Base-by-base conservation (phyloP, 768 basidiomycete genomes). In the Leccinum truebloodii region DNA sequence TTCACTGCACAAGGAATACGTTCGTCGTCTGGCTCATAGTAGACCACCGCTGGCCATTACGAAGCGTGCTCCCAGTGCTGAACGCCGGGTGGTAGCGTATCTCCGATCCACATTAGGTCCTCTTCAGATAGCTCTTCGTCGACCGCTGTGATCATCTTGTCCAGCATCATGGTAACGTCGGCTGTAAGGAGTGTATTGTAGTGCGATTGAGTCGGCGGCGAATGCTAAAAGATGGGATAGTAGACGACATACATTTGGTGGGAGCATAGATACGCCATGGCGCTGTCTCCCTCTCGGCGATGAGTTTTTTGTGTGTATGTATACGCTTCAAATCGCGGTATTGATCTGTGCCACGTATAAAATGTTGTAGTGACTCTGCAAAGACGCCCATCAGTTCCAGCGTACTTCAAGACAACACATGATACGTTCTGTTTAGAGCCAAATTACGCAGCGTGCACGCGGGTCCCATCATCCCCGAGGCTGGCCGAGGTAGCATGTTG, bases 21-120 rank as follows among this genome's bases (percentile, higher is more conserved):
- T 1, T 77, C 72, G 51, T 88, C 83, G 46, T 86, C 83, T 9
- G 83, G 80, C 26, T 87, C 85, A 55, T 81, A 87, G n/a, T 32
- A 32, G 30, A 95, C 82, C 10, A 90, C 85, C 9, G 88, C 26
- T 28, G 26, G 26, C 26, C 26, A 28, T 87, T 87, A 95, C 2
- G 94, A 26, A 6, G 14, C 26, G 28, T 9, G 50, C 7, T 51
- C 26, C 50, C 50, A 51, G 24, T 51, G 50, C 16, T 26, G 7
- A 26, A 51, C 18, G 28, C 28, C 26, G 16, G 50, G 50, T 9
- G 28, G 16, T 9, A 51, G 18, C 26, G 24, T 51, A 16, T 28
- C 50, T 18, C 26, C 50, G 12, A 51, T 51, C 24, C 26, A 51
- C 50, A 51, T 28, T 8, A 51, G 24, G 14, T 28, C 50, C 28